These are phyloP conservation scores for Striga hermonthica DNA, from an alignment of 305 asterid species.

Conservation along the genomic window DNA sequence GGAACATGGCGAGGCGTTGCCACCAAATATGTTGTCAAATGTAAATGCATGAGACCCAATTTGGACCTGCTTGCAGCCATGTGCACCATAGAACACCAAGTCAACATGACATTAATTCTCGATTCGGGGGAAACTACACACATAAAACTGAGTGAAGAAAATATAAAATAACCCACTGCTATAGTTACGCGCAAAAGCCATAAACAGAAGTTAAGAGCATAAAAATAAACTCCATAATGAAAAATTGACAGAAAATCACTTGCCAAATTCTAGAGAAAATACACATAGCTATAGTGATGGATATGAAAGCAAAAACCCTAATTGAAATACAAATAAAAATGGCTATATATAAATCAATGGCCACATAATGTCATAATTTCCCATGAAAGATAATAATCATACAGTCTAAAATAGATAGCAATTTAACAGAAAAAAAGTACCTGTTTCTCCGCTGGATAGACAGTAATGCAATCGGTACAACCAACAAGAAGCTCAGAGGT, in stretches of 20 bases:
- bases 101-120: slow-evolving; percentile 3
- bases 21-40: slow-evolving; percentile 75
- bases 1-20: slow-evolving; percentile 56
- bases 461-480: slow-evolving; percentile 82
- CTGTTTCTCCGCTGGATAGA: slow-evolving; percentile 76
- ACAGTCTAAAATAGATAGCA: not conserved
- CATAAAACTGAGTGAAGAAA: not conserved
- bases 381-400: not conserved
- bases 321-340: not conserved
- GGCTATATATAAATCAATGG: not conserved
- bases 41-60: slow-evolving; percentile 96
- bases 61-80: slow-evolving; percentile 65
- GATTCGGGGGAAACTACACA: not conserved
- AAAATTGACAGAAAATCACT: no score
- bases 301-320: not conserved
- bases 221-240: no score
- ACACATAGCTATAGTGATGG: no score
- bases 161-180: not conserved
- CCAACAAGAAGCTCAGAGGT: slow-evolving; percentile 89
- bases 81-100: slow-evolving; percentile 15
- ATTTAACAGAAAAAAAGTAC: slow-evolving; percentile 30
- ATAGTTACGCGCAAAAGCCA: no score
- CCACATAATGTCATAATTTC: not conserved
- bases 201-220: no score
- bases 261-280: no score